Conservation (phyloP, 768 basidiomycete genomes). For the Phylloporus sp. region DNA sequence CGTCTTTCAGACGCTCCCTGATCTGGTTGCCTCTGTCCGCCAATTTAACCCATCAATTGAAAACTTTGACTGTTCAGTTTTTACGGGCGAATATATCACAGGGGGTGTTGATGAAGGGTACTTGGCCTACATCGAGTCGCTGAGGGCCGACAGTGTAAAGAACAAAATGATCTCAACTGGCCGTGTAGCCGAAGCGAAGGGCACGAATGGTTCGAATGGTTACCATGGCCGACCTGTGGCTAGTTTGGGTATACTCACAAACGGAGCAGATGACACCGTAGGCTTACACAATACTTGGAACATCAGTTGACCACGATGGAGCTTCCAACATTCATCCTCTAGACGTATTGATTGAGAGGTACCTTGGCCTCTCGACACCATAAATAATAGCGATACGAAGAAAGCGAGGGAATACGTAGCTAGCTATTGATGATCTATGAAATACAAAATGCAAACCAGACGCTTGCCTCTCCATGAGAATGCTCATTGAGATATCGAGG, state of each 20-base stretch:
- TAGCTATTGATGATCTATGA: slow-evolving; percentile 11
- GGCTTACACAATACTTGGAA: slow-evolving; percentile 77
- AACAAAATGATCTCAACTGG: slow-evolving; percentile 39
- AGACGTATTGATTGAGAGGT: not conserved
- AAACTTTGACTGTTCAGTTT: slow-evolving; percentile 94
- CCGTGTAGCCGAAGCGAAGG: slow-evolving; percentile 33
- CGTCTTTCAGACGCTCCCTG: slow-evolving; percentile 90
- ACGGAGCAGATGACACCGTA: slow-evolving; percentile 71
- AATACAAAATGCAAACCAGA: slow-evolving; percentile 9
- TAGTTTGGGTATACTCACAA: slow-evolving; percentile 43
- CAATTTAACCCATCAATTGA: slow-evolving; percentile 76
- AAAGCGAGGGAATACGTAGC: not conserved
- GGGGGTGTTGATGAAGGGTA: slow-evolving; percentile 87
- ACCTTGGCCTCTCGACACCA: not conserved
- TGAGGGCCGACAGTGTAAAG: slow-evolving; percentile 82
- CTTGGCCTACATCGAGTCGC: slow-evolving; percentile 64
- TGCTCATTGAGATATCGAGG: not conserved
- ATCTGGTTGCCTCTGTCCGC: slow-evolving; percentile 81
- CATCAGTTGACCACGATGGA: slow-evolving; percentile 23
- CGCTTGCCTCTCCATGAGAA: slow-evolving; percentile 5
- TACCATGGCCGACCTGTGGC: slow-evolving; percentile 20
- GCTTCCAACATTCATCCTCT: slow-evolving; percentile 1
- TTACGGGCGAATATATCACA: slow-evolving; percentile 95
- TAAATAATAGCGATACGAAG: slow-evolving; percentile 9
- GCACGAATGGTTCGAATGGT: slow-evolving; percentile 19